Evolutionary conservation across 306 rosid genomes (phyloP).

Genomic region (Pueraria montana): DNA sequence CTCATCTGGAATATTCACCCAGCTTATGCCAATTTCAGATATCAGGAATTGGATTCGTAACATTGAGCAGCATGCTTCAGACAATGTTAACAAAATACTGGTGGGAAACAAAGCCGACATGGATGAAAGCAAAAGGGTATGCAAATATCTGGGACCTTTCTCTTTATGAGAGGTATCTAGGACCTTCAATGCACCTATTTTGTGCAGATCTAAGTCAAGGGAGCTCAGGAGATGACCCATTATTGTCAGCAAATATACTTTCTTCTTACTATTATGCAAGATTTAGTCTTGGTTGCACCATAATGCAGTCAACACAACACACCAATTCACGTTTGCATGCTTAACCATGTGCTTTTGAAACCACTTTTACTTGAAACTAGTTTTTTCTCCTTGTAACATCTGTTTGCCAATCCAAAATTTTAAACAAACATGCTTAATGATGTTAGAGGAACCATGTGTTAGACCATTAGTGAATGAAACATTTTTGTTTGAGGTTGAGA

Average conservation of each 20-base stretch:
- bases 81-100: constrained; percentile 89
- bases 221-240: constrained; percentile 10
- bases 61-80: constrained; percentile 98
- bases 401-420: not conserved
- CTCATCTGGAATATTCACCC: constrained; percentile 29
- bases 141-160: constrained; percentile 37
- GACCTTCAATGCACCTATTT: constrained; percentile 16
- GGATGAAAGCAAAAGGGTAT: constrained; percentile 96
- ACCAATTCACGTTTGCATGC: not conserved
- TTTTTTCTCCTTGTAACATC: not conserved
- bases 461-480: constrained; percentile 15
- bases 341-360: not conserved
- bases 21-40: constrained; percentile 64
- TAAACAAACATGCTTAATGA: not conserved
- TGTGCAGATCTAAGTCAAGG: constrained; percentile 19
- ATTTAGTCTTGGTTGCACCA: constrained; percentile 15
- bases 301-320: not conserved
- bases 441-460: constrained; percentile 12
- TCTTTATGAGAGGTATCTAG: constrained; percentile 8
- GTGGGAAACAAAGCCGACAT: constrained; percentile 99
- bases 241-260: constrained; percentile 1
- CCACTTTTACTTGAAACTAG: constrained; percentile 13
- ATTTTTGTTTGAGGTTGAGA: not conserved
- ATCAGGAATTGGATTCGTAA: constrained; percentile 96
- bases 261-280: constrained; percentile 19